A percentile compares a stretch with the other conserved stretches of the same genome.
Evolutionary conservation across 176 grass and related monocot genomes (phyloP).

Genomic region (Oryza longistaminata): DNA sequence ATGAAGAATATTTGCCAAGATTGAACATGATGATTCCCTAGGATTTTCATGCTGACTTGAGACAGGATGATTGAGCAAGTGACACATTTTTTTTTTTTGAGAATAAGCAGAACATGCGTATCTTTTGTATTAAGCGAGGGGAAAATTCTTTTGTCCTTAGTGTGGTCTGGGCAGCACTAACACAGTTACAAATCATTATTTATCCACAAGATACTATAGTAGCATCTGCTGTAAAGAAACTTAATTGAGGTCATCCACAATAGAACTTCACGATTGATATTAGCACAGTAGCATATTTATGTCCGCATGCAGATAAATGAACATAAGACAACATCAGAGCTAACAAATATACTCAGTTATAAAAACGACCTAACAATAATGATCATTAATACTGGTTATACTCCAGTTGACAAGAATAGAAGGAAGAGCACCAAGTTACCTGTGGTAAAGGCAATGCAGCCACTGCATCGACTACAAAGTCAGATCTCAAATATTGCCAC

Average conservation of each 20-base stretch:
- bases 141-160: neutral
- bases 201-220: neutral
- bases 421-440: conserved; percentile 48
- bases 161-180: neutral
- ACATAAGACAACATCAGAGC: neutral
- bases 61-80: neutral
- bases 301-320: neutral
- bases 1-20: neutral
- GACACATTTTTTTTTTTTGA: neutral
- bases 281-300: neutral
- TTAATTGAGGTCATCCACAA: neutral
- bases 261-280: conserved; percentile 5
- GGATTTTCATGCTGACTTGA: neutral
- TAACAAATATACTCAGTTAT: neutral
- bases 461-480: conserved; percentile 69
- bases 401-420: neutral
- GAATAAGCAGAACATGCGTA: too few relatives aligned
- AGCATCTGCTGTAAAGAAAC: neutral
- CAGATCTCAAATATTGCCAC: conserved; percentile 78
- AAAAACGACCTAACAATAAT: neutral
- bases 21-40: neutral
- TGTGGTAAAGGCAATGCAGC: conserved; percentile 95
- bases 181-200: neutral
- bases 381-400: neutral
- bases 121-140: too few relatives aligned